Evolutionary conservation across 495 filamentous ascomycete species (phyloP), one percentile per base, ranked within the genome.

Genomic region (Pseudoneurospora amorphoporcata): DNA sequence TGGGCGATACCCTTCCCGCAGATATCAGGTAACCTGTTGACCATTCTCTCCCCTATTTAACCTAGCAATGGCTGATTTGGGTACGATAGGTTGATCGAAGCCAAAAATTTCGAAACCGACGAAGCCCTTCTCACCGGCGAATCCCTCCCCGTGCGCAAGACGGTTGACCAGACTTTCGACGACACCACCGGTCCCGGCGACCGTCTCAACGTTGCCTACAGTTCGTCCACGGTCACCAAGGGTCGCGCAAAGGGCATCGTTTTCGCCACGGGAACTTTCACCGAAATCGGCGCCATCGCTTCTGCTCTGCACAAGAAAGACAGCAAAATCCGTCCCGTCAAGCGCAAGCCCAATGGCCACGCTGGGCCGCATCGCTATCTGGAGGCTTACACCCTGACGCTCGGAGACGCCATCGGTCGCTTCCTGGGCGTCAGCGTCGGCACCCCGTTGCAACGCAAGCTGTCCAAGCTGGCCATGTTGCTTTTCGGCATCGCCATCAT

Each of bases 231-330:
- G 7, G 87, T 92, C 53, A 88, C 87, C 70, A 91, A 91, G 76
- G 90, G 90, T 19, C 87, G 90, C 68, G 90, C 86, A 72, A 84
- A 85, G 69, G 90, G 90, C 41, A 86, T 92, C 72, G 89, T 90
- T 19, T 86, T 88, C n/a, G 85, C 83, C 70, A 92, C 90, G 2
- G 92, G 90, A 9, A 93, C 92, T 88, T 82, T 82, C 70, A 96
- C 92, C 2, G 91, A 94, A 79, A 91, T 96, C 69, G 92, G 92
- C 23, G 92, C 88, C 76, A 95, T 95, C 77, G 92, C 92, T 12
- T 87, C 86, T 41, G 89, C 86, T 70, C 81, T 87, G 23, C 81
- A 87, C 70, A 90, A 91, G 72, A 82, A 86, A 17, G 86, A 85
- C 47, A 83, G 86, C 19, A 87, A 85, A 9, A 85, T 91, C 77